These are phyloP conservation scores for Pleomassaria siparia DNA, from an alignment of 2,329 filamentous ascomycete genomes.

Conservation along the genomic window DNA sequence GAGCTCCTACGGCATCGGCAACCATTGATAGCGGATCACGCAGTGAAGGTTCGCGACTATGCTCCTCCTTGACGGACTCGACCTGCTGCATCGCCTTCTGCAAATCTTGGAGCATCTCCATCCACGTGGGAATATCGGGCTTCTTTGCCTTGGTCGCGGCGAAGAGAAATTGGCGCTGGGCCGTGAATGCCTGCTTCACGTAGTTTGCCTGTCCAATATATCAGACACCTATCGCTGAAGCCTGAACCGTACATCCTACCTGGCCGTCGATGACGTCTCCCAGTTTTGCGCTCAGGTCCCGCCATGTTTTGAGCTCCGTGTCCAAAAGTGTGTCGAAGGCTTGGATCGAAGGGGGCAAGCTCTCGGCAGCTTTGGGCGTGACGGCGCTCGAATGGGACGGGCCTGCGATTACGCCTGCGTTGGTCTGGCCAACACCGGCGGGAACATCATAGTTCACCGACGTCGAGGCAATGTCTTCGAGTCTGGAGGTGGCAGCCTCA, in stretches of 20 bases:
- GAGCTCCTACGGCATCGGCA: conserved; percentile 82
- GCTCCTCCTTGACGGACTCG: conserved; percentile 77
- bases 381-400: conserved; percentile 29
- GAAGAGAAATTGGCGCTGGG: conserved; percentile 84
- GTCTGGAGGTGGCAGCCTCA: conserved; percentile 91
- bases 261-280: conserved; percentile 80
- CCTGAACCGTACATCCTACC: conserved; percentile 50
- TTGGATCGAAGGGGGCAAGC: conserved; percentile 66
- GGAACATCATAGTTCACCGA: conserved; percentile 58
- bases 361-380: conserved; percentile 40
- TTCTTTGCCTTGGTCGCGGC: conserved; percentile 91
- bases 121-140: conserved; percentile 71
- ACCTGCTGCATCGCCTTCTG: conserved; percentile 80
- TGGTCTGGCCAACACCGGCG: conserved; percentile 28
- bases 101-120: conserved; percentile 82
- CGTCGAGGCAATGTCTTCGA: conserved; percentile 95
- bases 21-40: conserved; percentile 86
- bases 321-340: conserved; percentile 83
- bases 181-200: conserved; percentile 70
- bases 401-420: conserved; percentile 33
- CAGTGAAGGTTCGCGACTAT: conserved; percentile 72
- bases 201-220: conserved; percentile 50
- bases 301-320: conserved; percentile 74
- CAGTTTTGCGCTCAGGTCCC: conserved; percentile 74
- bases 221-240: conserved; percentile 4